Conservation (phyloP, 345 rosid genomes). For the Bruguiera parviflora region DNA sequence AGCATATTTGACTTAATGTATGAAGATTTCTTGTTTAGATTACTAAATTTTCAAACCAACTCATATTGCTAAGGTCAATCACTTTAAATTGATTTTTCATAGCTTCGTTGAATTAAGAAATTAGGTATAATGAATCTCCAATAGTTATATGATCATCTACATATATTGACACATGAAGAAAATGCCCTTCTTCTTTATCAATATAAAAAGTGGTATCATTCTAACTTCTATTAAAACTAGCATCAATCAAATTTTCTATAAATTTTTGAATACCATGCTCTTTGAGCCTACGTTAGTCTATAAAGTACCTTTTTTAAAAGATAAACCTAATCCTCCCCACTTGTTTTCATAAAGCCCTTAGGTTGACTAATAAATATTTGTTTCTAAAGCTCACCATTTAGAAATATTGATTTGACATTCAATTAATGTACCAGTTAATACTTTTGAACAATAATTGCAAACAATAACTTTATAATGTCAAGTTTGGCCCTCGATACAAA, state of each 20-base stretch:
- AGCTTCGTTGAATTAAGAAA: accelerated
- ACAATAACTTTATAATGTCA: background rate
- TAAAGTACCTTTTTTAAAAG: background rate
- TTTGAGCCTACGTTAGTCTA: background rate
- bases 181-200: background rate
- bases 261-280: background rate
- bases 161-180: background rate
- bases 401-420: background rate
- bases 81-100: background rate
- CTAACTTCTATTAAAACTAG: background rate
- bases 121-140: background rate
- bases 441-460: background rate
- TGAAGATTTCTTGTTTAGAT: background rate
- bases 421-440: background rate
- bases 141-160: background rate
- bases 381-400: background rate
- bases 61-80: background rate
- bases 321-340: background rate
- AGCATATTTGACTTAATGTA: background rate
- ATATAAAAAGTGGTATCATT: background rate
- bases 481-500: background rate
- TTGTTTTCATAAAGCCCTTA: background rate
- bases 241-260: background rate
- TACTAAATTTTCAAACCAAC: background rate
- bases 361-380: background rate